Conservation (phyloP, 768 basidiomycete genomes). For the Amanita pseudoporphyria region DNA sequence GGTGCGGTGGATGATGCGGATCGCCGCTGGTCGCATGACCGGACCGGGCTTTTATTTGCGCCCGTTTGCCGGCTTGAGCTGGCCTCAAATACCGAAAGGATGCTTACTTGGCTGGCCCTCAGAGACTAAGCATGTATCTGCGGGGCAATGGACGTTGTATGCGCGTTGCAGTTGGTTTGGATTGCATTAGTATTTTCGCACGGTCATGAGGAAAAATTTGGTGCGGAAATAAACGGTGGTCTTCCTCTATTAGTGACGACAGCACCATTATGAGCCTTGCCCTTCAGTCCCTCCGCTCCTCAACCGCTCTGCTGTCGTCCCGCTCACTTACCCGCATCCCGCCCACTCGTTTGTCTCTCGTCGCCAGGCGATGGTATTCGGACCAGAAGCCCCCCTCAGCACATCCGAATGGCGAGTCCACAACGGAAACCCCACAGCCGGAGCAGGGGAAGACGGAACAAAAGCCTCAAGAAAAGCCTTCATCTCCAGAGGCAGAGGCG, state of each 20-base stretch:
- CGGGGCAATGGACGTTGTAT: too few species aligned
- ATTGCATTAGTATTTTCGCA: neutral
- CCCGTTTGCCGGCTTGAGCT: neutral
- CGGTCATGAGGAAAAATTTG: slow-evolving; percentile 10
- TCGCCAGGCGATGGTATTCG: slow-evolving; percentile 46
- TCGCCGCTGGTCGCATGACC: neutral
- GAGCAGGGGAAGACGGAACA: slow-evolving; percentile 14
- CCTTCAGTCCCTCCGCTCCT: slow-evolving; percentile 46
- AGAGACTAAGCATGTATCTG: neutral
- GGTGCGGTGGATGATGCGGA: slow-evolving; percentile 19
- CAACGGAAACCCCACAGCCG: too few species aligned
- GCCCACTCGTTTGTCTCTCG: slow-evolving; percentile 18
- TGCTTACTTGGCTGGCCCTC: neutral
- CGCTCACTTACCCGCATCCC: slow-evolving; percentile 25
- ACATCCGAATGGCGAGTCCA: too few species aligned
- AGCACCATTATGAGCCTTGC: slow-evolving; percentile 41
- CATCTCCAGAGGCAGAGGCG: slow-evolving; percentile 34
- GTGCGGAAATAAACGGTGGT: slow-evolving; percentile 11
- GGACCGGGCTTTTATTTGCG: neutral
- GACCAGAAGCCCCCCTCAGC: slow-evolving; percentile 35
- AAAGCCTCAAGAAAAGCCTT: slow-evolving; percentile 18
- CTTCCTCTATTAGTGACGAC: neutral
- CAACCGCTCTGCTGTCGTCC: slow-evolving; percentile 46
- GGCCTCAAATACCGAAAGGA: too few species aligned
- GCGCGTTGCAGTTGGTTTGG: too few species aligned